A percentile compares a stretch with the other conserved stretches of the same genome.
Conservation (phyloP, 768 basidiomycete genomes). For the Tricholomella constricta region DNA sequence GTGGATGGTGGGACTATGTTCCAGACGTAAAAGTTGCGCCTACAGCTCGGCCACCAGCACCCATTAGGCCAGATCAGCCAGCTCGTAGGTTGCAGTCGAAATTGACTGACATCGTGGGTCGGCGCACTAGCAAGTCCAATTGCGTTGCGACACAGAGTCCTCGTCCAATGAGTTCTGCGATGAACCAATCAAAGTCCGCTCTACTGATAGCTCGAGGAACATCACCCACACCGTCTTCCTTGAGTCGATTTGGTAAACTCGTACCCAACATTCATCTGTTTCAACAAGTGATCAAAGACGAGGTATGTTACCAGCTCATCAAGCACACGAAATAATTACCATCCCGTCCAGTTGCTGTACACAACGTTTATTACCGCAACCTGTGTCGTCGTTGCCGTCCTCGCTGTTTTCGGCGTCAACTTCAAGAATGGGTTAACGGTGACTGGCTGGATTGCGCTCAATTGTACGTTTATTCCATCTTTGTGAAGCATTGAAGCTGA, state of each 20-base stretch:
- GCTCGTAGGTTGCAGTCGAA: neutral
- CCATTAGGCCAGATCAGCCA: constrained; percentile 1
- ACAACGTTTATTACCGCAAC: constrained; percentile 53
- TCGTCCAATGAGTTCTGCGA: neutral
- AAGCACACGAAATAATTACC: neutral
- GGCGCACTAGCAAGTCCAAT: neutral
- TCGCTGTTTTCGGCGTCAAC: constrained; percentile 53
- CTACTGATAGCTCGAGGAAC: constrained; percentile 13
- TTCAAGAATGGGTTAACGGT: constrained; percentile 46
- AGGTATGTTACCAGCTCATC: constrained; percentile 41
- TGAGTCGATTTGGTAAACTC: constrained; percentile 47
- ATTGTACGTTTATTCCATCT: constrained; percentile 43
- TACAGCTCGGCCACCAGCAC: neutral
- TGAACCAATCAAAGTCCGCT: neutral
- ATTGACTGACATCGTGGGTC: neutral
- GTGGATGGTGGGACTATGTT: constrained; percentile 62
- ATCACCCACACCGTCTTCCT: constrained; percentile 32
- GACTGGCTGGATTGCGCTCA: constrained; percentile 53
- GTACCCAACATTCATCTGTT: constrained; percentile 57
- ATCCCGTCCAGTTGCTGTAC: constrained; percentile 46
- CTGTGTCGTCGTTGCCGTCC: constrained; percentile 48
- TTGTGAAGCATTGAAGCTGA: neutral
- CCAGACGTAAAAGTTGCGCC: constrained; percentile 25
- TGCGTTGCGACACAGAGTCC: neutral
- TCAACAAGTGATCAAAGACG: constrained; percentile 59